A percentile compares a stretch with the other conserved stretches of the same genome.
These are phyloP conservation scores for Leccinum boreale DNA, from an alignment of 768 basidiomycete species.

Conservation along the genomic window DNA sequence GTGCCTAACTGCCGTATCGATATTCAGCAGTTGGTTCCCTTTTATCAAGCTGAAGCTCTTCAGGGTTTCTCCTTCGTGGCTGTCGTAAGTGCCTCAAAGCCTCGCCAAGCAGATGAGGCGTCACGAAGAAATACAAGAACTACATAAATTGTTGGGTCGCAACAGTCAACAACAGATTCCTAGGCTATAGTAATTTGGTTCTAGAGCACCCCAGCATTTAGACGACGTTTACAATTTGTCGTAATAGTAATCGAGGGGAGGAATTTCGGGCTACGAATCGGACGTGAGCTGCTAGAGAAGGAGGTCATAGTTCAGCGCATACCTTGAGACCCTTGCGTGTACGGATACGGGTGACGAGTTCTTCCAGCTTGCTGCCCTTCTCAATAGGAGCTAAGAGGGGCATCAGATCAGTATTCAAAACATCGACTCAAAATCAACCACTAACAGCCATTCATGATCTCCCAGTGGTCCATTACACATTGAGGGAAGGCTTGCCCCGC, in stretches of 20 bases:
- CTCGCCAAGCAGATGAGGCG: not conserved
- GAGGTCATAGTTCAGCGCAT: constrained; percentile 6
- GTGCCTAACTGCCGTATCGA: not conserved
- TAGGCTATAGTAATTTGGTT: constrained; percentile 5
- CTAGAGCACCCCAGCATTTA: constrained; percentile 4
- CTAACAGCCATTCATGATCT: constrained; percentile 78
- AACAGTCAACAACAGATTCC: constrained; percentile 16
- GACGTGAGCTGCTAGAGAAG: constrained; percentile 9
- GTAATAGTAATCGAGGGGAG: constrained; percentile 85
- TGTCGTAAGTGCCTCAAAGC: not conserved
- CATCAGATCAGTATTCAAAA: not conserved
- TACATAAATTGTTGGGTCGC: constrained; percentile 17
- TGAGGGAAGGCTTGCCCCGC: constrained; percentile 99
- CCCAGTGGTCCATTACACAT: constrained; percentile 91
- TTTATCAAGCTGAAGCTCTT: not conserved
- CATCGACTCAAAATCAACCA: constrained; percentile 8
- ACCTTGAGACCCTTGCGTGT: constrained; percentile 95
- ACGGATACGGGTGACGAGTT: constrained; percentile 78
- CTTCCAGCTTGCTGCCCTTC: constrained; percentile 89
- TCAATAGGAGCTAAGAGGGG: constrained; percentile 61
- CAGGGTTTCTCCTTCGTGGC: not conserved
- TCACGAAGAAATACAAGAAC: constrained; percentile 10
- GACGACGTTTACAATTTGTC: constrained; percentile 70
- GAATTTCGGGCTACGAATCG: constrained; percentile 71
- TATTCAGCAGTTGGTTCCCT: not conserved